Base-by-base conservation (phyloP, 257 asterid species). In the Ajuga chamaepitys region DNA sequence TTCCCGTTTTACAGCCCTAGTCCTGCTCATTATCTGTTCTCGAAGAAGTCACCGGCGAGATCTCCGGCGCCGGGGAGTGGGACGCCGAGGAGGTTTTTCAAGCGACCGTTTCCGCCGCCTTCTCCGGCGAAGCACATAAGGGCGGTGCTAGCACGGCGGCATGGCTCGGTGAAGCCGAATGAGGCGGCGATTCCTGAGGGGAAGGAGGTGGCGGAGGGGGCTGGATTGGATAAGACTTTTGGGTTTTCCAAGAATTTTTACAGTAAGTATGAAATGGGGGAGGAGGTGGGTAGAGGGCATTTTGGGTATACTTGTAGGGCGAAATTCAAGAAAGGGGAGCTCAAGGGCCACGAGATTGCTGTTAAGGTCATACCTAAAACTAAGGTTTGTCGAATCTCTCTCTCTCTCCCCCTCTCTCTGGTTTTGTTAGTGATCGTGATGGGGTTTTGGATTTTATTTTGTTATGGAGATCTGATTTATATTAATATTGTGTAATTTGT, bases 1-100 rank as follows among this genome's bases (percentile, higher is more conserved):
- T 89, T 92, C 62, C 95, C 96, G 7, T 92, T 92, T 45, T 92
- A 89, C 84, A 92, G 93, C 70, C 98, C 98, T 0, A 92, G 98
- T 25, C 98, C 98, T 13, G 98, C 95, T 9, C 95, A 83, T 74
- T 81, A 82, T 60, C 62, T 85, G 32, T 92, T 87, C 75, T 84
- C 91, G 2, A 92, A 92, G 83, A 84, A 87, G 76, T 84, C 96
- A 26, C 96, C 95, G 80, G 91, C 86, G 80, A 87, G 88, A 81
- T 85, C 95, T 76, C 81, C 80, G 62, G 77, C 83, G 66, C 74
- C 74, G 2, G 54, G 57, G 13, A 71, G 67, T 30, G 84, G 81
- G 18, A 87, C 98, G 38, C 97, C 96, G 58, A 67, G 80, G 75
- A 82, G 90, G 72, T 80, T 88, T 72, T 88, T 91, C 68, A 85